Evolutionary conservation across 2,329 filamentous ascomycete genomes (phyloP).

Genomic region (Polytolypa hystricis): DNA sequence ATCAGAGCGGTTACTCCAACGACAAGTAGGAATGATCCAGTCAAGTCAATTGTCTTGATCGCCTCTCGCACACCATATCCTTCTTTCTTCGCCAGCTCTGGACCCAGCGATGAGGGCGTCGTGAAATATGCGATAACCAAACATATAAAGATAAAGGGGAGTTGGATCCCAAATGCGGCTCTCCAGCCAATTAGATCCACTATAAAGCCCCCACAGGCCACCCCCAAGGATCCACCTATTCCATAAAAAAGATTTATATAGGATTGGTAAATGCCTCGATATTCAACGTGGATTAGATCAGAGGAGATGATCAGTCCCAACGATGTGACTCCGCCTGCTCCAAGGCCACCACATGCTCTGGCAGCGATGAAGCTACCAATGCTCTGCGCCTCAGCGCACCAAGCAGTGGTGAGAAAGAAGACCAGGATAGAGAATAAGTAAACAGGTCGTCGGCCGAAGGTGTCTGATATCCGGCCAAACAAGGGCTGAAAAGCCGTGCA

Average conservation of each 20-base stretch:
- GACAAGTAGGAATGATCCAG: constrained; percentile 38
- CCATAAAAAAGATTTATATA: constrained; percentile 31
- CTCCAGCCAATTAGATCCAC: constrained; percentile 32
- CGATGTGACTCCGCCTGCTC: constrained; percentile 59
- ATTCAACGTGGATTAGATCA: constrained; percentile 65
- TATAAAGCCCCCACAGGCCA: constrained; percentile 29
- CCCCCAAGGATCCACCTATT: constrained; percentile 26
- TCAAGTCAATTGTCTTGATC: constrained; percentile 39
- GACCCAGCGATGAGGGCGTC: constrained; percentile 35
- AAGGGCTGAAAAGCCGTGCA: constrained; percentile 67
- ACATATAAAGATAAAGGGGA: constrained; percentile 36
- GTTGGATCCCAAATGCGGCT: constrained; percentile 38
- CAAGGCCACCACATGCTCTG: constrained; percentile 59
- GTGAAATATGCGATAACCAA: constrained; percentile 17
- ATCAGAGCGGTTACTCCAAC: constrained; percentile 38
- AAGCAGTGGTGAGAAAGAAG: constrained; percentile 55
- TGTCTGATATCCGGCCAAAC: constrained; percentile 63
- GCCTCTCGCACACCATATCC: constrained; percentile 31
- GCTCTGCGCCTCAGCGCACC: constrained; percentile 58
- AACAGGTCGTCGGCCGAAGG: constrained; percentile 56
- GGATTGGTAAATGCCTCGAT: constrained; percentile 33
- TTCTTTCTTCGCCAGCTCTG: constrained; percentile 32
- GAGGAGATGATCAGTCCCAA: constrained; percentile 51
- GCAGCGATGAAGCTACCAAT: constrained; percentile 63
- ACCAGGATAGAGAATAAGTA: constrained; percentile 53